Evolutionary conservation across 2,329 filamentous ascomycete species (phyloP), one percentile per base, ranked within the genome.

Genomic region (Arthroderma uncinatum): DNA sequence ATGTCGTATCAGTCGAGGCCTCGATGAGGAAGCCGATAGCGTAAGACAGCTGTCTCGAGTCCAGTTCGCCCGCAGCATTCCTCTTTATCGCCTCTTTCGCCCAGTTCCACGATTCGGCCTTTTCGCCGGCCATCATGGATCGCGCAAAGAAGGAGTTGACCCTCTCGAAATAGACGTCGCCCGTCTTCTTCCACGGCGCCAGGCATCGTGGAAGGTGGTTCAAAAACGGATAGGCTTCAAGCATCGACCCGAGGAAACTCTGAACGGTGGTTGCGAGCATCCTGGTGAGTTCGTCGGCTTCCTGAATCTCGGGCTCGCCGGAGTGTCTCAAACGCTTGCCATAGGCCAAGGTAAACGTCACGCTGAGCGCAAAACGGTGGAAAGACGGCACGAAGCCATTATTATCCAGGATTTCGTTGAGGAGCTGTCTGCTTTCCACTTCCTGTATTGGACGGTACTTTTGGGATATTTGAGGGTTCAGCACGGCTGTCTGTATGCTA

Each of bases 201-300:
- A 30, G 28, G 21, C 47, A 52, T 8, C 6, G 10, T 2, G 57
- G 57, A 0, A 58, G 16, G 6, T n/a, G 12, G 16, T 42, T 48
- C 21, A 58, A 25, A 16, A 54, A 34, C 5, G 53, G 57, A 16
- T 50, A 55, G 19, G 34, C 34, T 25, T 55, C 60, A n/a, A n/a
- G n/a, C n/a, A n/a, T n/a, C n/a, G n/a, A n/a, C n/a, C n/a, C n/a
- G 62, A 50, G 12, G 3, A 42, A 61, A 7, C 8, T 23, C 10
- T 52, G 33, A 28, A 52, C 48, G n/a, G 33, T 12, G 19, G 30
- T n/a, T 8, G n/a, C 48, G 23, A 52, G 48, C 7, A 52, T 52
- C 3, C 25, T 58, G n/a, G n/a, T n/a, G n/a, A n/a, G n/a, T n/a
- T n/a, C n/a, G 59, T 61, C 71, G 5, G 67, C 67, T 2, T 55